Evolutionary conservation across 441 rosid genomes (phyloP).

Genomic region (Manihot esculenta): DNA sequence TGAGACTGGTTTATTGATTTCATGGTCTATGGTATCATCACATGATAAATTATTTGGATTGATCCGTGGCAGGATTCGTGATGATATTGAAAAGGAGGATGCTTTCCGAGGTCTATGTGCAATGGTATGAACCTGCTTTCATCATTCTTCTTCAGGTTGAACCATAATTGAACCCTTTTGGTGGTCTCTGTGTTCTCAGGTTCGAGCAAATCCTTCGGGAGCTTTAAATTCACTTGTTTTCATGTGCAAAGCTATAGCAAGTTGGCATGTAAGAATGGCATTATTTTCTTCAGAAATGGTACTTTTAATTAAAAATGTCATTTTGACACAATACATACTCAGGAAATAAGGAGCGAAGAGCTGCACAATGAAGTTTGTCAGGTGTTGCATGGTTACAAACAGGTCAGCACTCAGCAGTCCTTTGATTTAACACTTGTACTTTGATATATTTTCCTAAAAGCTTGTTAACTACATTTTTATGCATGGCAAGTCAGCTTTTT

Average conservation of each 20-base stretch:
- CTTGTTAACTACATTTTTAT: neutral
- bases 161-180: neutral
- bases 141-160: conserved; percentile 3
- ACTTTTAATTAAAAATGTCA: too few relatives aligned
- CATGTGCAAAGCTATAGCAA: conserved; percentile 91
- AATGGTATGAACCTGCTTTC: conserved; percentile 53
- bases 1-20: neutral
- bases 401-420: conserved; percentile 48
- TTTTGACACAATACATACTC: conserved; percentile 7
- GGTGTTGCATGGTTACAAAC: conserved; percentile 87
- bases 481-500: neutral
- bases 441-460: conserved; percentile 1
- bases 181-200: conserved; percentile 46
- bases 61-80: conserved; percentile 65
- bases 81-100: conserved; percentile 97
- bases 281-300: neutral
- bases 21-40: neutral
- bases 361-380: conserved; percentile 86
- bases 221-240: conserved; percentile 83
- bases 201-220: conserved; percentile 86
- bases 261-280: conserved; percentile 83
- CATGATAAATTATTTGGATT: conserved; percentile 4
- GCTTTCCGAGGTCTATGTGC: conserved; percentile 98
- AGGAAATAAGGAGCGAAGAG: conserved; percentile 91
- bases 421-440: neutral